A percentile compares a stretch with the other conserved stretches of the same genome.
These are phyloP conservation scores for Hordeum marinum DNA, from an alignment of 176 grass and related monocot species.

Conservation along the genomic window DNA sequence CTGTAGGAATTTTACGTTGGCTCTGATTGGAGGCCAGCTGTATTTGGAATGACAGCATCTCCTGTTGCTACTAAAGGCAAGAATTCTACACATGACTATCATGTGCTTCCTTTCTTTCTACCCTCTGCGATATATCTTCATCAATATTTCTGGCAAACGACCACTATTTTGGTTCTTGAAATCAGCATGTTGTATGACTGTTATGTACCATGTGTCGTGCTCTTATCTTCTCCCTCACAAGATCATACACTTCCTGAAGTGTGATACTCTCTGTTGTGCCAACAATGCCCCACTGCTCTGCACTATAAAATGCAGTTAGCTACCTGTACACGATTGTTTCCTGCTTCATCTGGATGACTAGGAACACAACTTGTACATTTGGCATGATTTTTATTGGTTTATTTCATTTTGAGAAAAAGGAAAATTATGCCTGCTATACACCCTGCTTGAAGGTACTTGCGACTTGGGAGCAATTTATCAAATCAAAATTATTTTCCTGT, in stretches of 20 bases:
- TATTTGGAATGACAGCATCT: constrained; percentile 66
- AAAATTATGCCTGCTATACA: background rate
- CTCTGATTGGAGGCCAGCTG: constrained; percentile 41
- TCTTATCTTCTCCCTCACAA: background rate
- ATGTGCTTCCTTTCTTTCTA: background rate
- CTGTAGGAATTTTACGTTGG: constrained; percentile 56
- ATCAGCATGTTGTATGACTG: background rate
- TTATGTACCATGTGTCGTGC: background rate
- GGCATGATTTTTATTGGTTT: background rate
- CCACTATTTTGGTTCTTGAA: background rate
- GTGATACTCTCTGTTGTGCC: background rate
- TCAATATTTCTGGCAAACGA: background rate
- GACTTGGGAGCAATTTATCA: background rate
- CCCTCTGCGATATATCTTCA: background rate
- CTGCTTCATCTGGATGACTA: background rate
- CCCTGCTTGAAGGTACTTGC: background rate
- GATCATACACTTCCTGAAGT: background rate
- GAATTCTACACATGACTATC: background rate
- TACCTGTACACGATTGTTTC: background rate
- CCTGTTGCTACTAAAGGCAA: constrained; percentile 48
- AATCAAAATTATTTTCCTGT: background rate
- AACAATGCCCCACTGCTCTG: background rate
- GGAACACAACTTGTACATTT: background rate
- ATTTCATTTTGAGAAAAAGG: background rate
- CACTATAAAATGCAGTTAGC: background rate